Base-by-base conservation (phyloP, 495 filamentous ascomycete genomes). In the Xylaria flabelliformis region DNA sequence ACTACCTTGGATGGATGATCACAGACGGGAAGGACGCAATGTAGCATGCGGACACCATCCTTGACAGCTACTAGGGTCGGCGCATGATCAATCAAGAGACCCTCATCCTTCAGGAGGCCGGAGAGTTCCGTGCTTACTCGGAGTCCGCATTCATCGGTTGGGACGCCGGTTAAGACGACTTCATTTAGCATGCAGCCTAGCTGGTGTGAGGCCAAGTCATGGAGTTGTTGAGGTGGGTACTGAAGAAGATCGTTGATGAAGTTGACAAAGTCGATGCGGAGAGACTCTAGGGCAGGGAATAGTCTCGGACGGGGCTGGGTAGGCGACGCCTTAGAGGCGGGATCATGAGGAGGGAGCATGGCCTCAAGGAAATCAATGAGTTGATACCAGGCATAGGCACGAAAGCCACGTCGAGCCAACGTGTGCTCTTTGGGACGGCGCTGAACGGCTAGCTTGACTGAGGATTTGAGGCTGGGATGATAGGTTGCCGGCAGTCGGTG, bases 221-320 rank as follows among this genome's bases (percentile, higher is more conserved):
- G 82, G 36, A 83, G 76, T 36, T 75, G 77, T 10, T 70, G 59
- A 6, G 75, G 80, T 21, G 80, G 79, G 24, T 72, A 77, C 64
- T 64, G 73, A 63, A 82, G 79, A 55, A 77, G 77, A 64, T 78
- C 78, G 44, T 74, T 73, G 34, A 78, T 76, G 36, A 86, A 86
- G 72, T 86, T 85, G 61, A 86, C 81, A 48, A 86, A 81, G 62
- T 87, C 85, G 34, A 87, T 79, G 41, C 83, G 78, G 72, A 87
- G 51, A 3, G 74, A 79, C 55, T 82, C 75, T 29, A 87, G 74
- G 21, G 59, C 66, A 5, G 85, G 84, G 0, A 87, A 72, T n/a
- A 87, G 74, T 32, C 79, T 80, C 32, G 80, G 83, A 8, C 75
- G 73, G 0, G 76, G 75, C 4, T 69, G 29, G 15, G 50, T 17